Evolutionary conservation across 1,284 basidiomycete species (phyloP).

Genomic region (Apiotrichum laibachii): DNA sequence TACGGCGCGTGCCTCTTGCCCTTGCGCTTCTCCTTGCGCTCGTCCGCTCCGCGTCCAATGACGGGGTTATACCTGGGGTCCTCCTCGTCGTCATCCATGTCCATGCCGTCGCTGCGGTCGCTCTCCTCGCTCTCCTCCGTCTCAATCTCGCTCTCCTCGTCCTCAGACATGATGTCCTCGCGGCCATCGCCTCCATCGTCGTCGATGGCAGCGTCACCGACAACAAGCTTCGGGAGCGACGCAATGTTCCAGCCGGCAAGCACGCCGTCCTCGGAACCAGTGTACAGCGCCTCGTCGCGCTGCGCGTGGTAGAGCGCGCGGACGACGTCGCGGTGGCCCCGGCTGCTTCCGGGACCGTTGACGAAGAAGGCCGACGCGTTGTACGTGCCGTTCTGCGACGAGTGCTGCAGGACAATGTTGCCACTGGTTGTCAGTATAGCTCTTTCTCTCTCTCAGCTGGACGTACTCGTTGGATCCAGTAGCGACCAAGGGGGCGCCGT

Average conservation of each 20-base stretch:
- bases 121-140: conserved; percentile 28
- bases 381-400: conserved; percentile 23
- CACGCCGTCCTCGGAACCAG: conserved; percentile 51
- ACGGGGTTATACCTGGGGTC: conserved; percentile 8
- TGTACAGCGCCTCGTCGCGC: conserved; percentile 48
- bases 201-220: conserved; percentile 45
- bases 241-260: conserved; percentile 50
- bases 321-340: conserved; percentile 51
- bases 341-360: conserved; percentile 28
- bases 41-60: conserved; percentile 4
- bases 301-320: conserved; percentile 47
- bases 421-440: conserved; percentile 33
- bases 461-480: conserved; percentile 48
- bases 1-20: conserved; percentile 22
- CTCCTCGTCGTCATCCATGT: conserved; percentile 1
- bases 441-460: too few relatives aligned
- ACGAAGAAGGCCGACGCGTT: conserved; percentile 45
- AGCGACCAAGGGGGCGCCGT: conserved; percentile 39
- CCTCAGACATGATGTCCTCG: conserved; percentile 32
- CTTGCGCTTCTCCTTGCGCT: conserved; percentile 4
- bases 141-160: conserved; percentile 44
- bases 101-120: conserved; percentile 1
- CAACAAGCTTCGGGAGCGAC: conserved; percentile 31
- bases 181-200: conserved; percentile 40
- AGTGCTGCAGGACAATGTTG: conserved; percentile 48